A percentile compares a stretch with the other conserved stretches of the same genome.
Conservation (phyloP, 164 flowering plant genomes). For the Berberis vulgaris region DNA sequence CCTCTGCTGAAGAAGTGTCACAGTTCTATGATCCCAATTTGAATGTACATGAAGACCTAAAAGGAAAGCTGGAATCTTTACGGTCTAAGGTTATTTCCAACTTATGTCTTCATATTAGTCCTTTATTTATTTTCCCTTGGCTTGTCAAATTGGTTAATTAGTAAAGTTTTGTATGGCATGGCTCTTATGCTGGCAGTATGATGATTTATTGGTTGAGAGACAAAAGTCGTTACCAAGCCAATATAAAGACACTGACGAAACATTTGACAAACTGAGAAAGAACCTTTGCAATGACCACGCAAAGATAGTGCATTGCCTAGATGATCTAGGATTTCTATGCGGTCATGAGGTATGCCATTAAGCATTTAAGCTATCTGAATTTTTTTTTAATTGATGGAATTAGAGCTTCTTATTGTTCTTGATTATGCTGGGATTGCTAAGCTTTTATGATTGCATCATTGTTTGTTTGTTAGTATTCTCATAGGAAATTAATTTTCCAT, state of each 20-base stretch:
- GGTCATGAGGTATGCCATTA: conserved; percentile 59
- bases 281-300: conserved; percentile 40
- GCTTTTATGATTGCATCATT: too few relatives aligned
- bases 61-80: conserved; percentile 39
- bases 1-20: conserved; percentile 41
- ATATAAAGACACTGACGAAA: conserved; percentile 43
- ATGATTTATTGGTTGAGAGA: conserved; percentile 30
- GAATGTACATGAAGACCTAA: conserved; percentile 28
- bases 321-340: conserved; percentile 71
- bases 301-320: conserved; percentile 66
- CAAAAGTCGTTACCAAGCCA: conserved; percentile 27
- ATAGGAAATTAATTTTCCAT: too few relatives aligned
- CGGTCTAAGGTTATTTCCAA: conserved; percentile 48
- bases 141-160: not conserved
- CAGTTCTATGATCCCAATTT: conserved; percentile 36
- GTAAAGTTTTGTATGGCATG: conserved; percentile 1
- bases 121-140: not conserved
- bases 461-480: too few relatives aligned
- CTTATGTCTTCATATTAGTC: not conserved
- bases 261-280: conserved; percentile 29
- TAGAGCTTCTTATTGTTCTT: too few relatives aligned
- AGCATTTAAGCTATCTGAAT: not conserved
- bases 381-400: not conserved
- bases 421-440: too few relatives aligned
- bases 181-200: conserved; percentile 36